A percentile compares a stretch with the other conserved stretches of the same genome.
Evolutionary conservation across 129 eudicot species (phyloP).

Genomic region (Scalesia atractyloides): DNA sequence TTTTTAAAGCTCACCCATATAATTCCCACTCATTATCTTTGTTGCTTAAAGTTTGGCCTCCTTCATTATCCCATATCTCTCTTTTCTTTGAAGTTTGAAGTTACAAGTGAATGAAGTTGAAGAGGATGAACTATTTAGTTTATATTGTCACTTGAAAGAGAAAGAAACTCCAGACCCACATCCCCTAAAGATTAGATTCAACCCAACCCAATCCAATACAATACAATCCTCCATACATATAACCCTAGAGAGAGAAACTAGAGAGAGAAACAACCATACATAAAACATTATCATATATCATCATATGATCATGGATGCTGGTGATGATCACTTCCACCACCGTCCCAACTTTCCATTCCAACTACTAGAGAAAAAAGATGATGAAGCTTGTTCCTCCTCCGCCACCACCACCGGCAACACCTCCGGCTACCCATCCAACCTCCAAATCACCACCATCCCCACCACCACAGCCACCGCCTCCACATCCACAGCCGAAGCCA

Average conservation of each 20-base stretch:
- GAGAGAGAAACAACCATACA: not conserved
- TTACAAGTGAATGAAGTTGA: constrained; percentile 1
- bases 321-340: constrained; percentile 65
- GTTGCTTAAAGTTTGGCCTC: constrained; percentile 66
- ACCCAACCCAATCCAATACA: not conserved
- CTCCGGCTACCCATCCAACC: constrained; percentile 34
- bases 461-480: constrained; percentile 23
- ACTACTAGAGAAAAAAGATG: constrained; percentile 75
- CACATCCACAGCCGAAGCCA: constrained; percentile 26
- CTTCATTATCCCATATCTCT: constrained; percentile 38
- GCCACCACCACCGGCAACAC: constrained; percentile 35
- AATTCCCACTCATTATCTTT: constrained; percentile 97
- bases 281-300: not conserved
- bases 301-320: constrained; percentile 66
- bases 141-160: constrained; percentile 25
- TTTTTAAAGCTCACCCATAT: constrained; percentile 79
- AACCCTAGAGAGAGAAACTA: constrained; percentile 33
- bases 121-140: constrained; percentile 24
- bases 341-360: constrained; percentile 83
- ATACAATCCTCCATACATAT: constrained; percentile 17
- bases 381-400: constrained; percentile 57
- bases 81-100: constrained; percentile 5
- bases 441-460: constrained; percentile 29
- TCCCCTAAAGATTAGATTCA: not conserved
- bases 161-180: constrained; percentile 41